These are phyloP conservation scores for Strobilomyces echinocephalus DNA, from an alignment of 768 basidiomycete species.

Conservation along the genomic window DNA sequence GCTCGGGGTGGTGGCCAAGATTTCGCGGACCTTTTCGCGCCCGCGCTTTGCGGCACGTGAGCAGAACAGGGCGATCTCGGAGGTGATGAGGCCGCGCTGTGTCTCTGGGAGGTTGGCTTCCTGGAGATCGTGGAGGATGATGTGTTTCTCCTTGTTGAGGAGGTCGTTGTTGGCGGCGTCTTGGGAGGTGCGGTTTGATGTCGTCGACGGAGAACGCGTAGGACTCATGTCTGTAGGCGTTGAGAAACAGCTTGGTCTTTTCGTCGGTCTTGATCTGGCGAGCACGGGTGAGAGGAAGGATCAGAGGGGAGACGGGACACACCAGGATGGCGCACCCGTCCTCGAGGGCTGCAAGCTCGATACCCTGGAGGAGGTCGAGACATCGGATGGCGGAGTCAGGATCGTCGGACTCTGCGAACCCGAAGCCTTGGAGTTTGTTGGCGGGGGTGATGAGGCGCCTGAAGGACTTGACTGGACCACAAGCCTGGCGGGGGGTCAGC, in stretches of 20 bases:
- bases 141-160: too few species aligned
- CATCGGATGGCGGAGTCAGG: constrained; percentile 86
- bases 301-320: constrained; percentile 38
- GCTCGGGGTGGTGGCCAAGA: too few species aligned
- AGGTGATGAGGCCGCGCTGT: too few species aligned
- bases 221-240: too few species aligned
- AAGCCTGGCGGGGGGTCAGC: constrained; percentile 51
- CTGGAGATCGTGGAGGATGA: too few species aligned
- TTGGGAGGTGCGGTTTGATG: too few species aligned
- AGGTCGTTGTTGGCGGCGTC: too few species aligned
- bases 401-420: constrained; percentile 94
- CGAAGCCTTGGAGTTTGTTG: constrained; percentile 96
- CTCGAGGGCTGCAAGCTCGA: constrained; percentile 58
- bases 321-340: constrained; percentile 66
- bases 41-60: too few species aligned
- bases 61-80: too few species aligned
- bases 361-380: constrained; percentile 55
- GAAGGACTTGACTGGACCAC: constrained; percentile 84
- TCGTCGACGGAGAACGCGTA: too few species aligned
- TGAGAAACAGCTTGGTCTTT: constrained; percentile 52
- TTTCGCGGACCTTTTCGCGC: too few species aligned
- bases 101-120: too few species aligned
- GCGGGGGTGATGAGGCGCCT: constrained; percentile 90
- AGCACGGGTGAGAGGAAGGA: constrained; percentile 36
- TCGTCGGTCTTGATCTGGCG: constrained; percentile 95